Conservation (phyloP, 495 filamentous ascomycete genomes). For the Aspergillus campestris region DNA sequence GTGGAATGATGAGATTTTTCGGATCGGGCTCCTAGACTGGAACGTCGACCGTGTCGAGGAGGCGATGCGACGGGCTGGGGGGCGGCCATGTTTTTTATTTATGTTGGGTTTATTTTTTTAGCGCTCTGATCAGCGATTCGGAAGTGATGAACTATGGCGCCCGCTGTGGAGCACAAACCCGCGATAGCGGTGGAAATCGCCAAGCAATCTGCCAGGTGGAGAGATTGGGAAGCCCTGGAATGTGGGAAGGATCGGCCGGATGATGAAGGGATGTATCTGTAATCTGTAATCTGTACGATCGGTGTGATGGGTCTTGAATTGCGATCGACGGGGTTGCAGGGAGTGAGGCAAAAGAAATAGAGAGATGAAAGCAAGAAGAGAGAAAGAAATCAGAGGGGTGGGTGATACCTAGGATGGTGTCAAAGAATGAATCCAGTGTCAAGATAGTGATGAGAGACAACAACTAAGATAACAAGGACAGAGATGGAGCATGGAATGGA, state of each 20-base stretch:
- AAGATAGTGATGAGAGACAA: neutral
- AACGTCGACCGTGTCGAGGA: slow-evolving; percentile 36
- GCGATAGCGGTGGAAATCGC: slow-evolving; percentile 27
- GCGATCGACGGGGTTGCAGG: neutral
- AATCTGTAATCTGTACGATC: neutral
- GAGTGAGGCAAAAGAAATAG: neutral
- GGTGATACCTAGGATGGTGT: neutral
- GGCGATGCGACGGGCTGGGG: slow-evolving; percentile 21
- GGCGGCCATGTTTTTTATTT: slow-evolving; percentile 32
- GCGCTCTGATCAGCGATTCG: slow-evolving; percentile 16
- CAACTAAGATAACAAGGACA: neutral
- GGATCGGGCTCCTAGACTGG: slow-evolving; percentile 72
- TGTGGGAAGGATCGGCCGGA: neutral
- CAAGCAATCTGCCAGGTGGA: slow-evolving; percentile 14
- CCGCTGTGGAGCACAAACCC: slow-evolving; percentile 25
- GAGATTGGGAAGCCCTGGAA: too few species aligned
- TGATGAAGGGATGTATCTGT: neutral
- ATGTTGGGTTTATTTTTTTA: slow-evolving; percentile 18
- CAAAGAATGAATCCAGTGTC: neutral
- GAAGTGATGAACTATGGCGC: slow-evolving; percentile 16
- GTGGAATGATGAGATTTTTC: slow-evolving; percentile 50
- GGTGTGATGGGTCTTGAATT: neutral
- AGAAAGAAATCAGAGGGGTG: neutral
- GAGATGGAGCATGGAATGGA: slow-evolving; percentile 4
- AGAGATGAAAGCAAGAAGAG: neutral